Conservation (phyloP, 306 rosid species). For the Psophocarpus tetragonolobus region DNA sequence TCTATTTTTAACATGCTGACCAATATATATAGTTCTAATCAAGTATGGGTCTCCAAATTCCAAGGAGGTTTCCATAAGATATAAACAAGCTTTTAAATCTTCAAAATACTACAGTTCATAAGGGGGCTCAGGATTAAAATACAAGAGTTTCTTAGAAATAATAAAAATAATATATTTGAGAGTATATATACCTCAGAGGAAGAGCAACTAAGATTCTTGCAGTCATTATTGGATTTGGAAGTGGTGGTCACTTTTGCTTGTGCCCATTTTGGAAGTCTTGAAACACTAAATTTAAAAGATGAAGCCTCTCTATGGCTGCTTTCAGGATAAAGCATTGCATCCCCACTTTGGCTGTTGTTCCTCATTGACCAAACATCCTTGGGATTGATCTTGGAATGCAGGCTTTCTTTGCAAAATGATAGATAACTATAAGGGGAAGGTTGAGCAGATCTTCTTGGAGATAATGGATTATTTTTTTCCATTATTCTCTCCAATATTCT, state of each 20-base stretch:
- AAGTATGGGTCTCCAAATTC: conserved; percentile 3
- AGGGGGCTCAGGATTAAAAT: not conserved
- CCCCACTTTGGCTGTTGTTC: conserved; percentile 33
- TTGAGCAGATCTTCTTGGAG: conserved; percentile 49
- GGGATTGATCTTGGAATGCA: conserved; percentile 31
- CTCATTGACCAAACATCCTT: conserved; percentile 26
- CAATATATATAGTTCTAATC: conserved; percentile 5
- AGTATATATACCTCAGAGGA: conserved; percentile 55
- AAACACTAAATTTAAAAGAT: conserved; percentile 67
- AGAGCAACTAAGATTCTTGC: conserved; percentile 32
- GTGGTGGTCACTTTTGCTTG: conserved; percentile 54
- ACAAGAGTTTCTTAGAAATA: conserved; percentile 23
- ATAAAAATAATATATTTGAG: conserved; percentile 6
- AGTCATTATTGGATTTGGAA: conserved; percentile 34
- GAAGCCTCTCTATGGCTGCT: conserved; percentile 42
- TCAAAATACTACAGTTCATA: not conserved
- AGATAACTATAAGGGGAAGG: conserved; percentile 37
- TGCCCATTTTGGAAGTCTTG: conserved; percentile 86
- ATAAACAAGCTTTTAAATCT: conserved; percentile 23
- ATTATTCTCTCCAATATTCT: conserved; percentile 55
- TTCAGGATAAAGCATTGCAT: conserved; percentile 32
- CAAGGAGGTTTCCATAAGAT: not conserved
- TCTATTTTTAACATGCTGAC: not conserved
- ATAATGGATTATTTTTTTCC: conserved; percentile 43
- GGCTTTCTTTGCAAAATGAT: conserved; percentile 37